Base-by-base conservation (phyloP, 768 basidiomycete species). In the Russula olivacea region DNA sequence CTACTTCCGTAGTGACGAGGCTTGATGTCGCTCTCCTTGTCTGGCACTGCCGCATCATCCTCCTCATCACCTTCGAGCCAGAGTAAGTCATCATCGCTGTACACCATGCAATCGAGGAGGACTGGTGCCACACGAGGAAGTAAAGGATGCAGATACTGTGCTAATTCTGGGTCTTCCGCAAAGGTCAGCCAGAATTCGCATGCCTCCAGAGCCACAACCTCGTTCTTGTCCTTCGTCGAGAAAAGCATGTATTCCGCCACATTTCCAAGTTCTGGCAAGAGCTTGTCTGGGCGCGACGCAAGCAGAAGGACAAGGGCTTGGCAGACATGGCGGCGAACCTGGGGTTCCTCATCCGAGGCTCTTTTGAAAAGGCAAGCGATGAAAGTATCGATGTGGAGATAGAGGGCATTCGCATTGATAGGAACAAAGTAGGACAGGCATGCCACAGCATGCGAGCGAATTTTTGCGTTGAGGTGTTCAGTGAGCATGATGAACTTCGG, bases 131-230 rank as follows among this genome's bases (percentile, higher is more conserved):
- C 92, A 69, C 91, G 91, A n/a, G 80, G 85, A 10, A 99, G 80
- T 63, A 94, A 82, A 2, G 95, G 95, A 63, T 86, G 87, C 30
- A 99, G 79, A 72, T 88, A 91, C 2, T 85, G 83, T 11, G 86
- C 86, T 25, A 98, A 80, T 55, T 93, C 92, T 43, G 86, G 86
- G 68, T 98, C 93, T 73, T 99, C 97, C 17, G 97, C 95, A 71
- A 99, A 98, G 1, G 95, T 97, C 64, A 99, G 80, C 97, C 97
- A 99, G 75, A 99, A 99, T 80, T 99, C 97, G 81, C 95, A 97
- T 25, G 97, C 97, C 77, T 99, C 97, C 54, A 99, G 80, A 2
- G 96, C 94, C 58, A 93, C 96, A 65, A 88, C 89, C 76, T 98
- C 95, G 73, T 98, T 93, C 76, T 91, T 90, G 79, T 98, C 95